Base-by-base conservation (phyloP, 805 yeast genomes). In the Cyberlindnera mrakii region DNA sequence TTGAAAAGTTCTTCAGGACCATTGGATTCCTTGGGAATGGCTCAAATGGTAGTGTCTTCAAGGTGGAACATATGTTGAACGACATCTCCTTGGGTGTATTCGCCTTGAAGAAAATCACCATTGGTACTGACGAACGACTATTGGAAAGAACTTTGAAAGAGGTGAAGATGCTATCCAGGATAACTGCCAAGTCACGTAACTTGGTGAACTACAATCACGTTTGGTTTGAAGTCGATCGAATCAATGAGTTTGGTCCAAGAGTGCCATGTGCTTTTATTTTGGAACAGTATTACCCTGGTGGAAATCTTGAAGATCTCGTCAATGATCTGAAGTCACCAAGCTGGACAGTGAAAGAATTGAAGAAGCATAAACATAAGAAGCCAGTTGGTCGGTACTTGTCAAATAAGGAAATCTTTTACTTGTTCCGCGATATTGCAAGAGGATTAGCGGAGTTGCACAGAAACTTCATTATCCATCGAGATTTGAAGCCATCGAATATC, bases 251-350 rank as follows among this genome's bases (percentile, higher is more conserved):
- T 58, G 80, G 80, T 40, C 78, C 82, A 30, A 57, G 59, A 25
- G 69, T 77, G 5, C 89, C 90, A 0, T 82, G 85, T 58, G 87
- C 89, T 5, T 89, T 78, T 53, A 84, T 89, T 9, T 65, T 89
- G 13, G 91, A 85, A 60, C 96, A 89, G 57, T 89, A 84, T 58
- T 89, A 96, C 57, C 82, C 78, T 40, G 96, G 96, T 14, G 96
- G 96, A 0, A 87, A 87, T 34, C 62, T 89, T 44, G 96, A 89
- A 54, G 85, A 80, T 42, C 71, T 82, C 49, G 68, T 83, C 1
- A 51, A 60, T 6, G 55, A 58, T 46, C 57, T 64, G 40, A 57
- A 59, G 33, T 54, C 58, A 19, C 73, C 77, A 1, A 64, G 62
- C 37, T 51, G 67, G 13, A 55, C 60, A 7, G 64, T 69, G 23